phyloP scores from a whole-genome alignment of 2,329 filamentous ascomycete genomes.

The Paramyrothecium roridum region DNA sequence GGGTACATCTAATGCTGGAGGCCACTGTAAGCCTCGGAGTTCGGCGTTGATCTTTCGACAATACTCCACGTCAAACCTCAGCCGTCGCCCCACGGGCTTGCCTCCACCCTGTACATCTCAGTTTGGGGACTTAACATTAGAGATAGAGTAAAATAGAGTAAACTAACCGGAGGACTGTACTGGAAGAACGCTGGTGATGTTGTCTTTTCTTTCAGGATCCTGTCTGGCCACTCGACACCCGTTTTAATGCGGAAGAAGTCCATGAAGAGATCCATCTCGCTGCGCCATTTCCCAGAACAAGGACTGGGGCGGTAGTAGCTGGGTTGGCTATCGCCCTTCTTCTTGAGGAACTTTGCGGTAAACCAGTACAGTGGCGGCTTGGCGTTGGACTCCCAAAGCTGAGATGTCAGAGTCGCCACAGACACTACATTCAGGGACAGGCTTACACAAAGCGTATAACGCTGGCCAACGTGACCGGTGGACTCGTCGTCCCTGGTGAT shows the following conservation, averaged over 20 bases:
- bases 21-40: slow-evolving; percentile 22
- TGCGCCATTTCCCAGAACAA: slow-evolving; percentile 32
- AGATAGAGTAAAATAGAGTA: neutral
- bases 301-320: slow-evolving; percentile 35
- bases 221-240: slow-evolving; percentile 56
- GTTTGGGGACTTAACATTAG: no score
- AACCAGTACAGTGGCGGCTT: slow-evolving; percentile 60
- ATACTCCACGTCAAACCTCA: slow-evolving; percentile 27
- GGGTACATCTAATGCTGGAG: slow-evolving; percentile 6
- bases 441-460: slow-evolving; percentile 57
- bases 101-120: slow-evolving; percentile 24
- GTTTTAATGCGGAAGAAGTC: slow-evolving; percentile 57
- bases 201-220: slow-evolving; percentile 33
- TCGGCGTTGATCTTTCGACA: slow-evolving; percentile 30
- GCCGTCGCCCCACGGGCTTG: slow-evolving; percentile 32
- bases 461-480: slow-evolving; percentile 49
- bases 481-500: slow-evolving; percentile 51
- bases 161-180: slow-evolving; percentile 45
- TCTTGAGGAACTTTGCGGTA: slow-evolving; percentile 47
- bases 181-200: slow-evolving; percentile 31
- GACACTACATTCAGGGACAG: neutral
- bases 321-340: slow-evolving; percentile 31
- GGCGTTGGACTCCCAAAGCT: slow-evolving; percentile 67
- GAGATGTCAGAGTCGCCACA: slow-evolving; percentile 1
- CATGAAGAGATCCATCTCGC: slow-evolving; percentile 49